Percentiles rank a stretch among this genome's conserved stretches.
Conservation (phyloP, 108 stramenopile species). For the Ochromonas danica region DNA sequence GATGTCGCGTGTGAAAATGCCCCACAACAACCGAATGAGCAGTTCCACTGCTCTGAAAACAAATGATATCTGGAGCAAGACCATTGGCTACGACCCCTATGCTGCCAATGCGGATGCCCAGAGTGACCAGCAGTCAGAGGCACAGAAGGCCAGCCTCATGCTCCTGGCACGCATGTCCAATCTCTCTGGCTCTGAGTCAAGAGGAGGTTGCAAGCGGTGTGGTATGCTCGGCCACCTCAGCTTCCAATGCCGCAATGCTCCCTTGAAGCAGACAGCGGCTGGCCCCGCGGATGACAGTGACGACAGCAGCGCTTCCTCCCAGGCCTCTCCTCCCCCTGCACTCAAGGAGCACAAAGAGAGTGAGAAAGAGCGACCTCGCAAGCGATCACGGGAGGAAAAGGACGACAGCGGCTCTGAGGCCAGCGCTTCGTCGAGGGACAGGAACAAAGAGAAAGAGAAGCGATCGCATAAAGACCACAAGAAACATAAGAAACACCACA, state of each 20-base stretch:
- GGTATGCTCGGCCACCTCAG: conserved; percentile 1
- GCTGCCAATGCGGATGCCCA: background rate
- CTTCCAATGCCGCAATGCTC: conserved; percentile 23
- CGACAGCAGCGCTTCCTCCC: too few species aligned
- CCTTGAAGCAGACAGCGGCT: background rate
- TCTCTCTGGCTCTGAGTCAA: background rate
- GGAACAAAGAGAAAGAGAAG: background rate
- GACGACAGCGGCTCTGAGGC: background rate
- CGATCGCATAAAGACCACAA: background rate
- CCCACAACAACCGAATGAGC: conserved; percentile 5
- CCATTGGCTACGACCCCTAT: conserved; percentile 35
- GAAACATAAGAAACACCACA: conserved; percentile 10
- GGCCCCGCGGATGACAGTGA: background rate
- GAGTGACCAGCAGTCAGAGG: background rate
- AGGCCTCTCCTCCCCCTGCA: background rate
- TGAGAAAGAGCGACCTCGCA: background rate
- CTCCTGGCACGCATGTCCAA: background rate
- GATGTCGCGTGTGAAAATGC: conserved; percentile 10
- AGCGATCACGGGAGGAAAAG: background rate
- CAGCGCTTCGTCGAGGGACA: background rate
- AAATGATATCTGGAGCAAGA: conserved; percentile 37
- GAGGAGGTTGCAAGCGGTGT: conserved; percentile 26
- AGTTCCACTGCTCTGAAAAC: conserved; percentile 19
- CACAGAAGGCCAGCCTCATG: background rate
- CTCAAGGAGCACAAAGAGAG: background rate